phyloP scores from a whole-genome alignment of 2,329 filamentous ascomycete genomes.

The Zasmidium citrigriseum region DNA sequence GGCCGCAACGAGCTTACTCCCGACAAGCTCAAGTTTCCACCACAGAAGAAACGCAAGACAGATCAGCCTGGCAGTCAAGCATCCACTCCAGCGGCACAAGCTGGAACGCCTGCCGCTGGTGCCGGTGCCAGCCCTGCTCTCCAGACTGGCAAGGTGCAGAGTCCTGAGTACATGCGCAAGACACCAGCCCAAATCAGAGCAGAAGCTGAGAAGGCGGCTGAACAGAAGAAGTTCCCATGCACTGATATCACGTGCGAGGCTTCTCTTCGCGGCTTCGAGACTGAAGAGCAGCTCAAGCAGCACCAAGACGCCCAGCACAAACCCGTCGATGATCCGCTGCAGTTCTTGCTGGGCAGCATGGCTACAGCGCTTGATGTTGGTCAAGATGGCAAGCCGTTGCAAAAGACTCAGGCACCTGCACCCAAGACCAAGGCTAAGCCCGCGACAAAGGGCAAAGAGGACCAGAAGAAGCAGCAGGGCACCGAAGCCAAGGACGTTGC shows the following conservation, averaged over 20 bases:
- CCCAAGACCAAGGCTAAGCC: background rate
- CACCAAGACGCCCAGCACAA: constrained; percentile 58
- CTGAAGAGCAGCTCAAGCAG: constrained; percentile 47
- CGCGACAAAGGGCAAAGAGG: background rate
- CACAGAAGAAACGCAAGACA: constrained; percentile 57
- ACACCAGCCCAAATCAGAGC: constrained; percentile 34
- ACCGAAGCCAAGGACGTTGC: constrained; percentile 21
- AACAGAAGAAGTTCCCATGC: constrained; percentile 55
- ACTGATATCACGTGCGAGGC: constrained; percentile 53
- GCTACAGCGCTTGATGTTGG: constrained; percentile 47
- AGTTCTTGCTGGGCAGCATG: constrained; percentile 58
- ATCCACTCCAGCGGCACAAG: constrained; percentile 41
- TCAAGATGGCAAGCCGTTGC: constrained; percentile 40
- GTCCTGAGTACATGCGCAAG: constrained; percentile 50
- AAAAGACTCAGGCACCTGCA: constrained; percentile 7
- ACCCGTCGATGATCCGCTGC: constrained; percentile 55
- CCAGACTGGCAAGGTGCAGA: constrained; percentile 35
- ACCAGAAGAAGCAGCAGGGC: constrained; percentile 22
- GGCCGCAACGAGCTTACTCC: constrained; percentile 52
- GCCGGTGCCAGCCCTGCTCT: constrained; percentile 41
- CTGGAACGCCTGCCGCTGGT: constrained; percentile 37
- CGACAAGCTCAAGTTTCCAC: constrained; percentile 60
- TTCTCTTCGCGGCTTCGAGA: constrained; percentile 56
- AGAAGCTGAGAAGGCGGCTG: constrained; percentile 44
- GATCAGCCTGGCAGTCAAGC: constrained; percentile 40